Conservation (phyloP, 192 early-diverging fungal species). For the Podila verticillata region DNA sequence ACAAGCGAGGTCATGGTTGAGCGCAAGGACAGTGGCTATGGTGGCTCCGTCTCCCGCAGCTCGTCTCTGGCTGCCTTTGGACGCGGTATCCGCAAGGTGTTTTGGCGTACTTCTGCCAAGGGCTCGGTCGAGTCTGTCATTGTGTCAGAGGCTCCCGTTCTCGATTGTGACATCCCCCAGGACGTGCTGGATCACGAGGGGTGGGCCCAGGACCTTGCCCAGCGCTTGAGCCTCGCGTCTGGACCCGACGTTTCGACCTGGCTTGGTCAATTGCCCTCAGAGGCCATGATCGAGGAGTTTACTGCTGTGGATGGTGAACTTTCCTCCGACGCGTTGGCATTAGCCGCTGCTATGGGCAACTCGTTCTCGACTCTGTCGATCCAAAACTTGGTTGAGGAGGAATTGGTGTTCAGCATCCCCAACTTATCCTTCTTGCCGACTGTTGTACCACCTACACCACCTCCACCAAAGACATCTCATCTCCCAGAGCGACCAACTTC, state of each 20-base stretch:
- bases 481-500: not conserved
- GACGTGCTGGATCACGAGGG: constrained; percentile 38
- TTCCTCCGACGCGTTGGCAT: not conserved
- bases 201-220: constrained; percentile 43
- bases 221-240: constrained; percentile 24
- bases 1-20: constrained; percentile 30
- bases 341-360: not conserved
- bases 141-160: constrained; percentile 23
- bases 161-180: constrained; percentile 43
- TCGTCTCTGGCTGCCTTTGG: constrained; percentile 41
- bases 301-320: not conserved
- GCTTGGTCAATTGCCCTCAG: constrained; percentile 36
- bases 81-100: constrained; percentile 44
- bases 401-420: constrained; percentile 21
- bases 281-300: not conserved
- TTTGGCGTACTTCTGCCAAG: constrained; percentile 35
- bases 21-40: constrained; percentile 49
- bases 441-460: not conserved
- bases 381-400: constrained; percentile 16
- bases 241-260: constrained; percentile 21
- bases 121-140: constrained; percentile 15
- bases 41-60: constrained; percentile 37
- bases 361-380: constrained; percentile 5
- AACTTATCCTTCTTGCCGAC: not conserved
- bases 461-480: not conserved